Conservation (phyloP, 176 grass and related monocot species). For the Zea mays region DNA sequence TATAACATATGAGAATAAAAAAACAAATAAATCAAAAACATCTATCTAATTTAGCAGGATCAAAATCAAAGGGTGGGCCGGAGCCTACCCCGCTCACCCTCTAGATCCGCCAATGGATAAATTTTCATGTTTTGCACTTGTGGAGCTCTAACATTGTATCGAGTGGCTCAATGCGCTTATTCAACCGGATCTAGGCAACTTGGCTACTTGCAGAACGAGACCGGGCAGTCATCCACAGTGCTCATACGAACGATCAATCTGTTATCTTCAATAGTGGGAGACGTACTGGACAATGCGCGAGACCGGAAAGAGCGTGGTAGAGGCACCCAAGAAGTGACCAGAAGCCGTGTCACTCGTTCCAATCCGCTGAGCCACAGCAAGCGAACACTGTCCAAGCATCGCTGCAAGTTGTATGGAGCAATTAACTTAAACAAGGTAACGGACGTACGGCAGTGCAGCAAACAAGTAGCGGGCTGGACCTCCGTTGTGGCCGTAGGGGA, state of each 20-base stretch:
- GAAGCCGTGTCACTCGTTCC: conserved; percentile 33
- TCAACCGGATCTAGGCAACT: too few relatives aligned
- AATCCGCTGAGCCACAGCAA: not conserved
- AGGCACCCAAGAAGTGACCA: not conserved
- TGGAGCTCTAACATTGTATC: not conserved
- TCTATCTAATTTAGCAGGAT: too few relatives aligned
- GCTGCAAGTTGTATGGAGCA: conserved; percentile 26
- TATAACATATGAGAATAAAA: too few relatives aligned
- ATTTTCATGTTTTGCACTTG: too few relatives aligned
- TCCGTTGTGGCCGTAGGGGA: not conserved
- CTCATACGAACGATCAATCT: not conserved
- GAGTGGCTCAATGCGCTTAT: not conserved
- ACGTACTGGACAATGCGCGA: not conserved
- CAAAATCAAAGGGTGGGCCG: too few relatives aligned
- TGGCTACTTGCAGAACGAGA: conserved; percentile 11
- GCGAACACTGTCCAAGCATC: conserved; percentile 30
- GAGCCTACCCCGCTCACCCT: too few relatives aligned
- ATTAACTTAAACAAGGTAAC: not conserved
- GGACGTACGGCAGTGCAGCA: not conserved
- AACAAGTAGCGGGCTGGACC: not conserved
- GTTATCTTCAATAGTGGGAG: conserved; percentile 10
- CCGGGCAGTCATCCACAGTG: not conserved
- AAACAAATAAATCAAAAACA: too few relatives aligned
- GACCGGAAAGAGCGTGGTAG: not conserved
- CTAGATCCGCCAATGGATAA: too few relatives aligned